Base-by-base conservation (phyloP, 805 yeast species). In the Lipomyces lipofer region DNA sequence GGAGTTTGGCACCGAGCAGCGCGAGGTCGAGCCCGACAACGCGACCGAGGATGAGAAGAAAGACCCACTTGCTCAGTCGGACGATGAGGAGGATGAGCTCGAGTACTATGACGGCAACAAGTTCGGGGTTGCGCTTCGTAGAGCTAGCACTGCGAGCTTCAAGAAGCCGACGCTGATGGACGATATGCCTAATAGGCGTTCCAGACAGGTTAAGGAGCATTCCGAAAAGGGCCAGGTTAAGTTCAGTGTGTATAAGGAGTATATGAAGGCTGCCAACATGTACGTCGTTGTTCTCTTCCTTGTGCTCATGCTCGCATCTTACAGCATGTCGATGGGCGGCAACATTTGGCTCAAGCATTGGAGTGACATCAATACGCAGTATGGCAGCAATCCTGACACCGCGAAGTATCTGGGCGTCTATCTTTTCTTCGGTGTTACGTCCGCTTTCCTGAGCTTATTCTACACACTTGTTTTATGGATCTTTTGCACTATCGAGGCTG, bases 271-370 rank as follows among this genome's bases (percentile, higher is more conserved):
- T 0, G 91, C 97, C 74, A 88, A 88, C 58, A 79, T 85, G 7
- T 71, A 66, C 47, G 81, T 80, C 57, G 95, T 90, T 15, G 24
- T 75, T 0, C 63, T 85, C 2, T 85, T 84, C 67, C 62, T 89
- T 47, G 49, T 67, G 0, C 76, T 82, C 59, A 76, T 86, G 58
- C 66, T 60, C 13, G n/a, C 33, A 12, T 58, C 66, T 2, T 62
- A 59, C 44, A 28, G 50, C 17, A 22, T 63, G 33, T 56, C 60
- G 10, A 66, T 63, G n/a, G 49, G 62, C 8, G 83, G 90, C 28
- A 90, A 85, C 67, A 79, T 91, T 47, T 94, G 99, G 99, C 79
- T 94, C 64, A 92, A 94, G 69, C 88, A 88, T 69, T 94, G 99
- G 99, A 88, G 97, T 10, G 99, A 94, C 66, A 80, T 85, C 15